Conservation (phyloP, 352 stramenopile species). For the Phytopythium delawarense region DNA sequence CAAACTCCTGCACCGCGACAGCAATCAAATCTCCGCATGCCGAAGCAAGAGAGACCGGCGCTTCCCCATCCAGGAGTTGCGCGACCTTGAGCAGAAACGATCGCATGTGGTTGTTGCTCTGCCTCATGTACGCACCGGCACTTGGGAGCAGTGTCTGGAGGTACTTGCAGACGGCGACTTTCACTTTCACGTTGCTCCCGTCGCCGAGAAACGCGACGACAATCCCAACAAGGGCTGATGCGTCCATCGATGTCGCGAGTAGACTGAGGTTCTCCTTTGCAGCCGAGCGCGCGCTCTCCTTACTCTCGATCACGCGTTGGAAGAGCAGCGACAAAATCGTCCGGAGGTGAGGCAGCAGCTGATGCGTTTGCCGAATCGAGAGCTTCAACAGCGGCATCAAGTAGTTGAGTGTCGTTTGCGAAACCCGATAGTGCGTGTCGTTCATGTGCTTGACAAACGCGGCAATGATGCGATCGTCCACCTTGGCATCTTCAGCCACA, state of each 20-base stretch:
- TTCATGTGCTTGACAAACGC: slow-evolving; percentile 61
- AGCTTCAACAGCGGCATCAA: slow-evolving; percentile 53
- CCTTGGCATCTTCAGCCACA: slow-evolving; percentile 21
- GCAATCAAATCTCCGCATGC: slow-evolving; percentile 59
- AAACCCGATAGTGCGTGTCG: slow-evolving; percentile 73
- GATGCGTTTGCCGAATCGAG: slow-evolving; percentile 20
- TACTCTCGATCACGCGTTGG: slow-evolving; percentile 73
- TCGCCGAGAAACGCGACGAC: slow-evolving; percentile 63
- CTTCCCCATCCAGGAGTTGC: slow-evolving; percentile 58
- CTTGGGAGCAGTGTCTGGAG: slow-evolving; percentile 49
- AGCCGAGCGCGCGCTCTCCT: slow-evolving; percentile 46
- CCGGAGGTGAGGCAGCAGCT: slow-evolving; percentile 52
- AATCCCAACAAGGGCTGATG: slow-evolving; percentile 33
- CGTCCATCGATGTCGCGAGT: slow-evolving; percentile 44
- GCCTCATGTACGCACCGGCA: slow-evolving; percentile 51
- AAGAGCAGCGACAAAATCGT: slow-evolving; percentile 60
- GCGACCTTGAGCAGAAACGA: slow-evolving; percentile 65
- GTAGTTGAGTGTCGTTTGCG: slow-evolving; percentile 57
- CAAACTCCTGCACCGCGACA: slow-evolving; percentile 40
- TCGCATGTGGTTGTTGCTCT: slow-evolving; percentile 71
- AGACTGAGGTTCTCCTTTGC: slow-evolving; percentile 66
- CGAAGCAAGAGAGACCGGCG: slow-evolving; percentile 48
- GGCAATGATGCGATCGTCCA: slow-evolving; percentile 53
- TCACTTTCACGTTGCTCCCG: slow-evolving; percentile 80
- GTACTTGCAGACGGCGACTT: slow-evolving; percentile 61